phyloP scores from a whole-genome alignment of 2,329 filamentous ascomycete genomes.

The Colletotrichum cereale region DNA sequence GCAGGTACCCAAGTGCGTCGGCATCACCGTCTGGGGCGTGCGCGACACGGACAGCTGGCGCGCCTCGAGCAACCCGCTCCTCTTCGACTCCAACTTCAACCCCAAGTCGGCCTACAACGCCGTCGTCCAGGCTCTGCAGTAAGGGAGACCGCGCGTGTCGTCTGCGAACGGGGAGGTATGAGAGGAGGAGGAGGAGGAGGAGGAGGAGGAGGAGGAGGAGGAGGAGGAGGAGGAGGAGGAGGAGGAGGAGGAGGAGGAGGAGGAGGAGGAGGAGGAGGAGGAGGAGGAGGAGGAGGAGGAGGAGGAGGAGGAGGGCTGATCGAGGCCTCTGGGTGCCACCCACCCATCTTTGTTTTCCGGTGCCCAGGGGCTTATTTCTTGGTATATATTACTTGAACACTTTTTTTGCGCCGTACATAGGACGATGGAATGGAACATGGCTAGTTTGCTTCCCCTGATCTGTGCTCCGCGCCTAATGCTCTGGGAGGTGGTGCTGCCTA shows the following conservation, averaged over 20 bases:
- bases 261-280: background rate
- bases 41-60: conserved; percentile 66
- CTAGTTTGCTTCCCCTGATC: background rate
- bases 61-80: conserved; percentile 61
- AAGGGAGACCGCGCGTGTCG: background rate
- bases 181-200: background rate
- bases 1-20: conserved; percentile 69
- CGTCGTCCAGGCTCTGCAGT: conserved; percentile 52
- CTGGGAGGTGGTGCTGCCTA: background rate
- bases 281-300: too few species aligned
- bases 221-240: background rate
- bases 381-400: background rate
- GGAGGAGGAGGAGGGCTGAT: background rate
- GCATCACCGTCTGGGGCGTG: conserved; percentile 74
- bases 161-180: too few species aligned
- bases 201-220: too few species aligned
- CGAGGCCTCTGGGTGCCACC: background rate
- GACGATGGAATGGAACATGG: background rate
- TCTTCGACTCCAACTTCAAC: conserved; percentile 65
- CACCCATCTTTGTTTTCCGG: too few species aligned
- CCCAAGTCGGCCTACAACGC: conserved; percentile 66
- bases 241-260: background rate
- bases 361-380: background rate
- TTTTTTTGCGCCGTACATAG: background rate
- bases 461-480: background rate